Evolutionary conservation across 768 basidiomycete genomes (phyloP), one percentile per base, ranked within the genome.

Genomic region (Podaxis sp.): DNA sequence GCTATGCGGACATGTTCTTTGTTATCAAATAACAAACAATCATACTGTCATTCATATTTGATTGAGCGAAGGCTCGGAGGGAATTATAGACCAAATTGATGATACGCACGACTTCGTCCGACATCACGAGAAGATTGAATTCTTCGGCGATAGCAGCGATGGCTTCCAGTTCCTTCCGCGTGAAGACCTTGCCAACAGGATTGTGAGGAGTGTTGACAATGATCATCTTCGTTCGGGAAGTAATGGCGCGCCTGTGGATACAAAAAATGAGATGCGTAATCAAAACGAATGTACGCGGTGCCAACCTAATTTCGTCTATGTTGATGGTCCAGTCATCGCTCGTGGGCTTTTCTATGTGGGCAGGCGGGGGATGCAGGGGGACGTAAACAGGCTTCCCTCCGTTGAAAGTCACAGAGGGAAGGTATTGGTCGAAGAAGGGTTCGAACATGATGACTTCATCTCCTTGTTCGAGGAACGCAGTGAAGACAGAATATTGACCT

Each of bases 401-500:
- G 69, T 96, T 95, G 85, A 98, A 97, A 30, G 89, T 91, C 57
- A 96, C 89, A 5, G 92, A 93, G 24, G 95, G 90, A 56, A 95
- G 83, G 74, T 95, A 96, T 73, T 98, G 96, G 71, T 98, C 96
- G 71, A 97, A 98, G 82, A 94, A 97, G 1, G 96, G 96, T 76
- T 99, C 97, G 71, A 99, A 96, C 85, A 98, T 89, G 75, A 99
- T 96, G 66, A 99, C 96, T 74, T 99, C 97, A 70, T 99, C 97
- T 3, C 91, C 96, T 40, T 85, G 82, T 65, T 98, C 89, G 41
- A 97, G 76, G 78, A 96, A 98, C 0, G 97, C 97, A 11, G 88
- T 85, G 68, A 96, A 92, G 56, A 95, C 92, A 56, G 96, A 87
- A 74, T 96, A 99, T 82, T 95, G 91, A 26, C 96, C 96, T 95